These are phyloP conservation scores for Phialophora macrospora DNA, from an alignment of 2,329 filamentous ascomycete genomes.

Conservation along the genomic window DNA sequence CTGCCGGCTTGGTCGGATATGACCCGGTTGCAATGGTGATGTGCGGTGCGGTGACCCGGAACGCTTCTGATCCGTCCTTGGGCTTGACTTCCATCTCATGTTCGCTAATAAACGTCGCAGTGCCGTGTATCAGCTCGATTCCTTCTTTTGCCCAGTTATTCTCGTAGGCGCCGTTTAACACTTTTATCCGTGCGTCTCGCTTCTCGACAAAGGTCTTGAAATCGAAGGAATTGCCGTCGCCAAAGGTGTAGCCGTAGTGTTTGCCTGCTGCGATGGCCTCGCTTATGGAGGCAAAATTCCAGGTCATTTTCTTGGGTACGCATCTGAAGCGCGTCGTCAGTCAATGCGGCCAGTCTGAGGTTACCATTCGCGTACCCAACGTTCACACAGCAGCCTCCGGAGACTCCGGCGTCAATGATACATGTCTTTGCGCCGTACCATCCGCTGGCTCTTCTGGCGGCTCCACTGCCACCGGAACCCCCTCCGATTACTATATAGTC, in stretches of 20 bases:
- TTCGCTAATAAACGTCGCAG: slow-evolving; percentile 52
- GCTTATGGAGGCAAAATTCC: slow-evolving; percentile 57
- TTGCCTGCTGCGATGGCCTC: slow-evolving; percentile 53
- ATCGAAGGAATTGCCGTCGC: slow-evolving; percentile 49
- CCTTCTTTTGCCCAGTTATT: slow-evolving; percentile 56
- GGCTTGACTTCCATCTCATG: slow-evolving; percentile 53
- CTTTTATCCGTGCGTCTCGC: slow-evolving; percentile 53
- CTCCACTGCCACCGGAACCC: slow-evolving; percentile 58
- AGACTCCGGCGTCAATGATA: slow-evolving; percentile 56
- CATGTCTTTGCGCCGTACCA: slow-evolving; percentile 59
- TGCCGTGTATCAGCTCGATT: slow-evolving; percentile 57
- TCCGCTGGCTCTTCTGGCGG: slow-evolving; percentile 56
- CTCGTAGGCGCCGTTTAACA: slow-evolving; percentile 56
- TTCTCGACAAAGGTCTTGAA: slow-evolving; percentile 56
- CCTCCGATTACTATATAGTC: slow-evolving; percentile 63
- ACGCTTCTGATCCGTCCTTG: slow-evolving; percentile 48
- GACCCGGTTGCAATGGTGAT: slow-evolving; percentile 57
- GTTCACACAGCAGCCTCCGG: slow-evolving; percentile 59
- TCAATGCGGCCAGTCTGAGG: neutral
- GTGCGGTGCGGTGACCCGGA: slow-evolving; percentile 51
- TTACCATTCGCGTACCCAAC: slow-evolving; percentile 49
- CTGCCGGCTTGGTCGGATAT: slow-evolving; percentile 50
- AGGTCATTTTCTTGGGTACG: slow-evolving; percentile 60
- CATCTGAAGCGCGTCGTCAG: slow-evolving; percentile 45
- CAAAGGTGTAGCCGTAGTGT: slow-evolving; percentile 56